Conservation (phyloP, 2,329 filamentous ascomycete genomes). For the Fusarium nygamai region DNA sequence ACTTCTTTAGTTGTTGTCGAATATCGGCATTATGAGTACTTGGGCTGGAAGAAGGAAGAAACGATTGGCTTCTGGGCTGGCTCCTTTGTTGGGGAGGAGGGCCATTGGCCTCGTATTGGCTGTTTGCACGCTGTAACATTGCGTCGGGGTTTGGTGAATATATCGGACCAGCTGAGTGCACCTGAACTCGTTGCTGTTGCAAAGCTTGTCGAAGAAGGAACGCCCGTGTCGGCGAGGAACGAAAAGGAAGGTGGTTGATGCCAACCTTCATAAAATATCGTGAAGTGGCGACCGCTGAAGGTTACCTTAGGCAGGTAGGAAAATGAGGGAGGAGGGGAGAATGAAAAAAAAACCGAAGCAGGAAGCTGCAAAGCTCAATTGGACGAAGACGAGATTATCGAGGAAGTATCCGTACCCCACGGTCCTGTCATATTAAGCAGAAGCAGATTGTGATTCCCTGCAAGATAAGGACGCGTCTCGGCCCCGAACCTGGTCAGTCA, state of each 20-base stretch:
- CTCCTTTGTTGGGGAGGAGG: slow-evolving; percentile 46
- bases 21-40: slow-evolving; percentile 58
- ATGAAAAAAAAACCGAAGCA: neutral
- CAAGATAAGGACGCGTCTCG: slow-evolving; percentile 27
- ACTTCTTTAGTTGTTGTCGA: slow-evolving; percentile 60
- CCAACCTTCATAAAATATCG: slow-evolving; percentile 50
- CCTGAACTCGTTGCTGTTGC: slow-evolving; percentile 36
- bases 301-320: neutral
- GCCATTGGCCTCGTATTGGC: slow-evolving; percentile 52
- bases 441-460: slow-evolving; percentile 12
- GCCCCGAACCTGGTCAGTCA: neutral
- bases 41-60: slow-evolving; percentile 68
- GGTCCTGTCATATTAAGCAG: slow-evolving; percentile 13
- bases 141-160: slow-evolving; percentile 34
- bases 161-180: slow-evolving; percentile 29
- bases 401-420: slow-evolving; percentile 7
- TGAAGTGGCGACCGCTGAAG: neutral
- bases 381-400: neutral
- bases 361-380: slow-evolving; percentile 1
- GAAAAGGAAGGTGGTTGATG: slow-evolving; percentile 43
- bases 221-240: slow-evolving; percentile 51
- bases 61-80: slow-evolving; percentile 57
- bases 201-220: slow-evolving; percentile 39
- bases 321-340: neutral
- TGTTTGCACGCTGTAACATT: slow-evolving; percentile 52